Base-by-base conservation (phyloP, 257 asterid species). In the Marsdenia floribunda region DNA sequence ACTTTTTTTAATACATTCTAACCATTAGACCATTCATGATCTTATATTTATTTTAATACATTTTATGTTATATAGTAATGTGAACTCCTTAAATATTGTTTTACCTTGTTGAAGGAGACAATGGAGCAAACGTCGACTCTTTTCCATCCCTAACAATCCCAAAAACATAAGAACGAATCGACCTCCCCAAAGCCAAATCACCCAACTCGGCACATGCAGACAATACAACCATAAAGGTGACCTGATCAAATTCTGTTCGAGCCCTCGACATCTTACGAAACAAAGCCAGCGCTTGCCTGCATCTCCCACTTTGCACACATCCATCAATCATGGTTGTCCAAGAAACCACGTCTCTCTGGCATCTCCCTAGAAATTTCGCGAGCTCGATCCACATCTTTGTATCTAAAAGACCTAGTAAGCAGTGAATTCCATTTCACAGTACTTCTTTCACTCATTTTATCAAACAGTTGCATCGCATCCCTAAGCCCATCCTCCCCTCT, bases 321-420 rank as follows among this genome's bases (percentile, higher is more conserved):
- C 98, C 96, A 7, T 84, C 84, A 52, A 93, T 90, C 96, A 89
- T 83, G 12, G 88, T 86, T n/a, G 96, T 93, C 98, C 97, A 93
- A 2, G 98, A 88, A 42, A 93, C 88, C 3, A 85, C 83, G 77
- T 81, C 83, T 93, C 84, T 63, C 85, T 0, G 96, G 96, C 84
- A 93, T 91, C 61, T 80, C 87, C 13, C 78, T 71, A 1, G 91
- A 93, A 54, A 86, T 72, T 24, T 70, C 60, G 15, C 70, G 21
- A 0, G 93, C 96, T 47, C 80, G 86, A 52, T 79, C 87, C 47
- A 88, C 79, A 78, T 88, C 83, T 42, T 91, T 87, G 46, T 73
- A 59, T 18, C 77, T 79, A 54, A 90, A 68, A 80, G 79, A 84
- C 55, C 97, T 96, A 33, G 84, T 81, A 46, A 93, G 85, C 85